These are phyloP conservation scores for Aegilops bicornis DNA, from an alignment of 176 grass and related monocot species.

Conservation along the genomic window DNA sequence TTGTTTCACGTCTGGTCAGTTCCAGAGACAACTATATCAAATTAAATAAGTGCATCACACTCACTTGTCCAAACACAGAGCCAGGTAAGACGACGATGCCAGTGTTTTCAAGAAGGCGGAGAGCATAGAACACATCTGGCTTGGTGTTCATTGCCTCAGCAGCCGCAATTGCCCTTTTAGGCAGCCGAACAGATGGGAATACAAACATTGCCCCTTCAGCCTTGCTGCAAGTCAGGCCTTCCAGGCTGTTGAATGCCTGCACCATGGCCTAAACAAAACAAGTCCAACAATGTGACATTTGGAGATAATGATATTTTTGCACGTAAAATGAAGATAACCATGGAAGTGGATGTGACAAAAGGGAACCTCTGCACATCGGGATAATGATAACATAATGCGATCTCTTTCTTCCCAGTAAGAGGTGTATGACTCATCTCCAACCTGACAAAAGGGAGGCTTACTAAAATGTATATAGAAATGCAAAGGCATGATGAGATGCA, in stretches of 20 bases:
- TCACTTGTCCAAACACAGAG: constrained; percentile 79
- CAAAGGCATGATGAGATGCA: not conserved
- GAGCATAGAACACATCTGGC: constrained; percentile 74
- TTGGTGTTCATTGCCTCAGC: constrained; percentile 49
- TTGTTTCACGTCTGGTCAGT: not conserved
- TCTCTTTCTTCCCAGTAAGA: constrained; percentile 55
- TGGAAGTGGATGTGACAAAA: constrained; percentile 10
- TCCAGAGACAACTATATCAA: not conserved
- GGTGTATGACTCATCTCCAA: constrained; percentile 76
- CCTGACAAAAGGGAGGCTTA: constrained; percentile 41
- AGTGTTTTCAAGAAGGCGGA: constrained; percentile 60
- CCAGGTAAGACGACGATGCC: constrained; percentile 73
- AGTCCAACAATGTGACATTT: not conserved
- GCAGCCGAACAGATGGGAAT: constrained; percentile 61
- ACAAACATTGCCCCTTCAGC: constrained; percentile 87
- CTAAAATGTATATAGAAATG: not conserved
- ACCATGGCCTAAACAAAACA: constrained; percentile 63
- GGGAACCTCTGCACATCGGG: constrained; percentile 55
- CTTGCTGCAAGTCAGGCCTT: constrained; percentile 77
- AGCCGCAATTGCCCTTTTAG: constrained; percentile 59
- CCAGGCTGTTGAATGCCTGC: constrained; percentile 59
- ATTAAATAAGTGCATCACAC: not conserved
- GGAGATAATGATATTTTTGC: not conserved
- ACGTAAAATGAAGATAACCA: not conserved
- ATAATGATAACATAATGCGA: constrained; percentile 58